phyloP scores from a whole-genome alignment of 331 rosid genomes.

The Saraca asoca region DNA sequence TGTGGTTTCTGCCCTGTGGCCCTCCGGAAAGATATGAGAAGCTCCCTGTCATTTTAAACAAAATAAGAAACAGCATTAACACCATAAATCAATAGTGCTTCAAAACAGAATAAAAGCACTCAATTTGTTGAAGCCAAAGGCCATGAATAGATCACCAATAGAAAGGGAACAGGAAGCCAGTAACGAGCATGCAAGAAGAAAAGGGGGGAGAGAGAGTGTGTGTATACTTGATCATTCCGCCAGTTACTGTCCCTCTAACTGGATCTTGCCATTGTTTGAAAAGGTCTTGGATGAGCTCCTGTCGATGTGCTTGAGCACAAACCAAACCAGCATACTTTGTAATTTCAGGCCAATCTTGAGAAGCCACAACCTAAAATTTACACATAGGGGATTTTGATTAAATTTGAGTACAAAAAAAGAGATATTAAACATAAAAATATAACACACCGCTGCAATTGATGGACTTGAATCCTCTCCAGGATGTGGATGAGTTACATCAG shows the following conservation, averaged over 20 bases:
- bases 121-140: background rate
- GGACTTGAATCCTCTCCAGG: conserved; percentile 99
- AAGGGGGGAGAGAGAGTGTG: conserved; percentile 8
- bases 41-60: conserved; percentile 52
- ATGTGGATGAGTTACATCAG: conserved; percentile 98
- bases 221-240: conserved; percentile 91
- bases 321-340: conserved; percentile 96
- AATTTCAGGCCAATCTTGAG: conserved; percentile 98
- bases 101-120: background rate
- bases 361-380: conserved; percentile 83
- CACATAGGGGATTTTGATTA: background rate
- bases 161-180: too few species aligned
- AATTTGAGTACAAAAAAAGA: background rate
- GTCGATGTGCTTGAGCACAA: conserved; percentile 95
- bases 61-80: background rate
- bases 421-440: background rate
- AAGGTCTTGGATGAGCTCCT: conserved; percentile 94
- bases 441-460: conserved; percentile 85
- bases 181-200: background rate
- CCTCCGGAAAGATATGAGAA: conserved; percentile 88
- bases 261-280: conserved; percentile 97
- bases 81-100: background rate
- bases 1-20: conserved; percentile 98
- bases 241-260: conserved; percentile 68
- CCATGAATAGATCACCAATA: too few species aligned